Evolutionary conservation across 139 green algal species (phyloP), one percentile per base, ranked within the genome.

Genomic region (Auxenochlorella pyrenoidosa): DNA sequence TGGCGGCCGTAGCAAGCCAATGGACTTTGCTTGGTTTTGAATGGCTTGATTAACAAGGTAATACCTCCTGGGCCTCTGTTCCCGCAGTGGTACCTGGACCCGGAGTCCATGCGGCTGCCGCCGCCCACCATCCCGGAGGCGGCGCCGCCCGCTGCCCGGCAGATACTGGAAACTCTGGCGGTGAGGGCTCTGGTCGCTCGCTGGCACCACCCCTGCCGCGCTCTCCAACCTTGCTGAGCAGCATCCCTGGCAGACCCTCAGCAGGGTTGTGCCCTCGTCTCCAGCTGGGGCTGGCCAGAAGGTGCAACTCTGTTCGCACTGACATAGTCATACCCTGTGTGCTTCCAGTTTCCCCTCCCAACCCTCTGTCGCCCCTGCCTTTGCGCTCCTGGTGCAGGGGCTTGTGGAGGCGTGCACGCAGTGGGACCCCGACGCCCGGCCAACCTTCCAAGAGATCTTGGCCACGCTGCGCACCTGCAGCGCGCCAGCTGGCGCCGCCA

Each of bases 31-130:
- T n/a, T n/a, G n/a, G n/a, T n/a, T n/a, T n/a, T n/a, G n/a, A 54
- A 54, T 54, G 47, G 47, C 47, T 54, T 51, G 72, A n/a, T 79
- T n/a, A 30, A 5, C 19, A 51, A 16, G 2, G 38, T 30, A 1
- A 54, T 13, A 43, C 43, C 5, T 43, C 18, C 34, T 5, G 30
- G 28, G 5, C 34, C 19, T 40, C 34, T 41, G 70, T 28, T 34
- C 77, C 12, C 68, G 65, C 82, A 87, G 83, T 92, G 89, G 89
- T 71, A 88, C 13, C 44, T 92, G 44, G 82, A 92, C 12, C 89
- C 89, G 12, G 58, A 86, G 58, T 63, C 60, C 40, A 92, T 92
- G 87, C 65, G 75, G 38, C 86, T 92, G 51, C 84, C 84, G 44
- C 38, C 44, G 26, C 71, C 75, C 44, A 59, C 26, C 12, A 58